Conservation (phyloP, 306 rosid species). For the Cucumis cinereus region DNA sequence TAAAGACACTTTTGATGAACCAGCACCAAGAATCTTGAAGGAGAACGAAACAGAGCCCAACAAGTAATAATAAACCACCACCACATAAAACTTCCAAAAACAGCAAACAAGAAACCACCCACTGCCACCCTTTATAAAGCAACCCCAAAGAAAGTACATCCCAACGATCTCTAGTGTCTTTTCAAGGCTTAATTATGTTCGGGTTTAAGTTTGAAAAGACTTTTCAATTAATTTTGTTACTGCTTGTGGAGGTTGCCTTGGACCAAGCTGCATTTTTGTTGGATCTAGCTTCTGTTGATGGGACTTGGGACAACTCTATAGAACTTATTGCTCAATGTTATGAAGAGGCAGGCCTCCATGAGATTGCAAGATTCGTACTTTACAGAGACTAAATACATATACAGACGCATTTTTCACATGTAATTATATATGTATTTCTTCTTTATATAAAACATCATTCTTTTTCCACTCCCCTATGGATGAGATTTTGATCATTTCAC, state of each 20-base stretch:
- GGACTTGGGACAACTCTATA: constrained; percentile 62
- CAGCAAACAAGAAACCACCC: too few species aligned
- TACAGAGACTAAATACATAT: constrained; percentile 30
- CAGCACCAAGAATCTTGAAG: too few species aligned
- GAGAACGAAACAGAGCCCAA: too few species aligned
- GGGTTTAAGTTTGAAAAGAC: neutral
- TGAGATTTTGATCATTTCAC: neutral
- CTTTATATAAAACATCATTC: neutral
- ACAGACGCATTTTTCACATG: neutral
- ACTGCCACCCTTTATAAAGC: too few species aligned
- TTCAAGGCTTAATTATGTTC: too few species aligned
- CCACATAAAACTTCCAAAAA: too few species aligned
- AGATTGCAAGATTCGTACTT: constrained; percentile 57
- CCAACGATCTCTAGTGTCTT: too few species aligned
- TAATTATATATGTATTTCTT: neutral
- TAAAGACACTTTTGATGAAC: too few species aligned
- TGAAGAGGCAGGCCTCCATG: constrained; percentile 59
- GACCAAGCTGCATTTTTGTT: constrained; percentile 88
- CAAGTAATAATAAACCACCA: too few species aligned
- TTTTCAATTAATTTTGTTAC: neutral
- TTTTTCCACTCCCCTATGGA: neutral
- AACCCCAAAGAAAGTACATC: too few species aligned
- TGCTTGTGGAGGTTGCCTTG: constrained; percentile 52
- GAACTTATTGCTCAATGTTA: constrained; percentile 67
- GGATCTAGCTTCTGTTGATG: constrained; percentile 89